A percentile compares a stretch with the other conserved stretches of the same genome.
phyloP scores from a whole-genome alignment of 352 stramenopile species.

The Phytophthora quininea region DNA sequence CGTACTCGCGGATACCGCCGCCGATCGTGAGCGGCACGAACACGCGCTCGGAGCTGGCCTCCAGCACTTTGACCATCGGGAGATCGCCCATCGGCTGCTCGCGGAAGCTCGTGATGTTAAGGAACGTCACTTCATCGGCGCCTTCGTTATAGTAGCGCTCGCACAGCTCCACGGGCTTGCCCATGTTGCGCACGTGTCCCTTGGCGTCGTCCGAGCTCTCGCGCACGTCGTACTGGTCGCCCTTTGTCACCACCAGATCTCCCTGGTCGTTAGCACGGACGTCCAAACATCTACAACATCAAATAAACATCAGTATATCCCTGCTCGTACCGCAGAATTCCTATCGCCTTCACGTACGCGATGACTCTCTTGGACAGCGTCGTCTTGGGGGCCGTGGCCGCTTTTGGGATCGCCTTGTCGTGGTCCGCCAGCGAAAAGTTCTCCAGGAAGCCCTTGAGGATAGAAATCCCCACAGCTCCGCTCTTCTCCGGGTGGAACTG shows the following conservation, averaged over 20 bases:
- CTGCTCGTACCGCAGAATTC: neutral
- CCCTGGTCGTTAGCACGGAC: conserved; percentile 96
- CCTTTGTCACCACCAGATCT: conserved; percentile 98
- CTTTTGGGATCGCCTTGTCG: conserved; percentile 45
- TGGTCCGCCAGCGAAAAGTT: conserved; percentile 55
- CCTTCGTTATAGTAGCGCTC: conserved; percentile 96
- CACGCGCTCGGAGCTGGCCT: conserved; percentile 94
- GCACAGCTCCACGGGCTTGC: conserved; percentile 96
- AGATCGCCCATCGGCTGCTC: conserved; percentile 96
- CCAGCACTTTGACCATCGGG: conserved; percentile 96
- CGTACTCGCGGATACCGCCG: conserved; percentile 97
- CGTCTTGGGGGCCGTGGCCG: conserved; percentile 49
- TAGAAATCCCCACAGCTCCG: conserved; percentile 89
- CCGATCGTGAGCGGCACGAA: conserved; percentile 99
- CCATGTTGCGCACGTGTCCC: conserved; percentile 96
- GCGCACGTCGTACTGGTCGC: conserved; percentile 98
- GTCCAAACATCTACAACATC: conserved; percentile 90
- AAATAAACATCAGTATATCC: conserved; percentile 11
- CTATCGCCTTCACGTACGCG: conserved; percentile 56
- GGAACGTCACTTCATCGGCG: conserved; percentile 97
- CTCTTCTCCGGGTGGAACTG: conserved; percentile 99
- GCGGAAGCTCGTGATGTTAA: conserved; percentile 99
- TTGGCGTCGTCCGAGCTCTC: conserved; percentile 62
- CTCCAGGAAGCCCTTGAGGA: conserved; percentile 95
- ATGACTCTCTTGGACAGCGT: conserved; percentile 95